phyloP scores from a whole-genome alignment of 1,284 basidiomycete genomes.

The Apiotrichum brassicae region DNA sequence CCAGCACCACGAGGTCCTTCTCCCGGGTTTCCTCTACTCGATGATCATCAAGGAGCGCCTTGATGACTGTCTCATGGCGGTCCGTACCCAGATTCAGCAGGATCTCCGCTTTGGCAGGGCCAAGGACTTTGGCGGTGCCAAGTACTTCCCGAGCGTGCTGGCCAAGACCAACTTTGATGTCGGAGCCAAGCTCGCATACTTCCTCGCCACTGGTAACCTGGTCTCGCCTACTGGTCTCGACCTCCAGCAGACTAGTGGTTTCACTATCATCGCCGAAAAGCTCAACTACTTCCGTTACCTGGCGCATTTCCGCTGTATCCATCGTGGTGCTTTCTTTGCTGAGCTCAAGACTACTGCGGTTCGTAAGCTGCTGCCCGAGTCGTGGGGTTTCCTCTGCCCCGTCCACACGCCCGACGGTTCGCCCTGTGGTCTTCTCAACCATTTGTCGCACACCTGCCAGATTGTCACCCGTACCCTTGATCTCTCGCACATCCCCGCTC shows the following conservation, averaged over 20 bases:
- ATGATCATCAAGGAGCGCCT: slow-evolving; percentile 98
- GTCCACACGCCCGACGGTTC: slow-evolving; percentile 98
- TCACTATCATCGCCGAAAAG: slow-evolving; percentile 98
- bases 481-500: slow-evolving; percentile 69
- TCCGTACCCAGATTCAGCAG: slow-evolving; percentile 63
- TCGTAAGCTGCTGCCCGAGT: slow-evolving; percentile 92
- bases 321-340: slow-evolving; percentile 98
- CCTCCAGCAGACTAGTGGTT: slow-evolving; percentile 92
- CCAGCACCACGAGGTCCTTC: slow-evolving; percentile 94
- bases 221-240: slow-evolving; percentile 93
- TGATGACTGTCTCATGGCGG: slow-evolving; percentile 76
- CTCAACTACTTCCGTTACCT: slow-evolving; percentile 99
- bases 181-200: slow-evolving; percentile 82
- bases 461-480: slow-evolving; percentile 75
- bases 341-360: slow-evolving; percentile 98
- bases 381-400: slow-evolving; percentile 98
- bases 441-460: slow-evolving; percentile 88
- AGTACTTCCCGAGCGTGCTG: slow-evolving; percentile 74
- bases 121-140: slow-evolving; percentile 79
- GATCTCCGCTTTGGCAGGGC: slow-evolving; percentile 71
- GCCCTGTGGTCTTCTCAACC: slow-evolving; percentile 96
- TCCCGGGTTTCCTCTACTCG: slow-evolving; percentile 87
- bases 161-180: slow-evolving; percentile 84
- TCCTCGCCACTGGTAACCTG: slow-evolving; percentile 95
- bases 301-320: slow-evolving; percentile 96